These are phyloP conservation scores for Trifolium dubium DNA, from an alignment of 306 rosid species.

Conservation along the genomic window DNA sequence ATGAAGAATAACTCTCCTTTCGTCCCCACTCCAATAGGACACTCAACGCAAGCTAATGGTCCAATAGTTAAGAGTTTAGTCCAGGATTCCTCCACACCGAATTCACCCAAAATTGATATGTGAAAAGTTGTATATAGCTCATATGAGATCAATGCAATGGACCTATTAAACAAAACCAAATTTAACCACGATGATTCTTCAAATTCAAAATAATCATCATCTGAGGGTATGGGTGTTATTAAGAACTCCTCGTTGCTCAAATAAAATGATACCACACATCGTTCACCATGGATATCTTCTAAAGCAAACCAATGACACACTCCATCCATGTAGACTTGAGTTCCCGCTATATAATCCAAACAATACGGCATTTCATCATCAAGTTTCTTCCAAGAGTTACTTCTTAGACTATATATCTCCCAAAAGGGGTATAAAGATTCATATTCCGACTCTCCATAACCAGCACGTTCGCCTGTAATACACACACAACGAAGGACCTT, in stretches of 20 bases:
- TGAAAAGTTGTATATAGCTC: background rate
- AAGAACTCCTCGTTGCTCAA: background rate
- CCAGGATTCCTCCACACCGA: background rate
- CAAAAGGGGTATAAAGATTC: background rate
- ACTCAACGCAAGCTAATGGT: background rate
- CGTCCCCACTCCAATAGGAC: background rate
- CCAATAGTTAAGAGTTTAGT: background rate
- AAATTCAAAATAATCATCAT: background rate
- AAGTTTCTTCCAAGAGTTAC: no score
- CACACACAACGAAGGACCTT: background rate
- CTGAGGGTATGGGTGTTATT: background rate
- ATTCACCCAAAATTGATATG: background rate
- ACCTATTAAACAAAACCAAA: background rate
- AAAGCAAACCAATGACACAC: background rate
- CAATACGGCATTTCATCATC: background rate
- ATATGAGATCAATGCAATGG: background rate
- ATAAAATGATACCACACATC: background rate
- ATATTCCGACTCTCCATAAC: no score
- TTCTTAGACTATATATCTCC: background rate
- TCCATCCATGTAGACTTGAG: background rate
- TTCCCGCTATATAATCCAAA: no score
- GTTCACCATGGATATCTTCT: background rate
- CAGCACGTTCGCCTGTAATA: no score
- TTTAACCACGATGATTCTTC: background rate
- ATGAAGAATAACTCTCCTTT: background rate